These are phyloP conservation scores for Sphagnum fallax DNA, from an alignment of 228 moss, liverwort and hornwort genomes.

Conservation along the genomic window DNA sequence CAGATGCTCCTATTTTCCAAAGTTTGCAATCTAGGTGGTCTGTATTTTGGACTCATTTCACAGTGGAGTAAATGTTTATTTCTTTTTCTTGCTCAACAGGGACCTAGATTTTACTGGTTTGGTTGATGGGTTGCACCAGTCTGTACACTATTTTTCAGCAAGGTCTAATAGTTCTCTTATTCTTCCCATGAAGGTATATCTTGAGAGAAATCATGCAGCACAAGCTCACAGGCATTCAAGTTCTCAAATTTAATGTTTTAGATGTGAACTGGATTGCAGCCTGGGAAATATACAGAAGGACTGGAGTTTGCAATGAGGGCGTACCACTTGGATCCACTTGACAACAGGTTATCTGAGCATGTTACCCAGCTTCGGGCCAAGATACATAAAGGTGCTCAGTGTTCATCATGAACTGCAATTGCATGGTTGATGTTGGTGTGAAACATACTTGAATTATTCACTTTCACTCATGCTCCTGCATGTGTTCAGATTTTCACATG, in stretches of 20 bases:
- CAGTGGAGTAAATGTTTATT: no score
- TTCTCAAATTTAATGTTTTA: not conserved
- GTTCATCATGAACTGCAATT: not conserved
- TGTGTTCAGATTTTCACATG: not conserved
- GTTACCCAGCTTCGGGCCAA: slow-evolving; percentile 79
- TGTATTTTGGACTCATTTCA: no score
- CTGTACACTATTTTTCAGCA: no score
- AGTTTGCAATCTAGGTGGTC: not conserved
- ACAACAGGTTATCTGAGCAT: slow-evolving; percentile 69
- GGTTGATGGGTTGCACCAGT: no score
- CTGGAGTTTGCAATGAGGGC: slow-evolving; percentile 82
- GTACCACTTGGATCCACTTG: slow-evolving; percentile 79
- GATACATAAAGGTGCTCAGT: slow-evolving; percentile 60
- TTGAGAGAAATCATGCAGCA: not conserved
- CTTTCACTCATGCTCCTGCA: not conserved
- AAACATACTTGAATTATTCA: not conserved
- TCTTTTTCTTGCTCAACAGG: no score
- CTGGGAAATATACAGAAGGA: slow-evolving; percentile 74
- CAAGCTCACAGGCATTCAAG: not conserved
- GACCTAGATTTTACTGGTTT: no score
- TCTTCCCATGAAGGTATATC: not conserved
- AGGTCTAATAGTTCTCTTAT: not conserved
- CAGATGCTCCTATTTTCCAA: not conserved
- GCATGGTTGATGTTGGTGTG: no score
- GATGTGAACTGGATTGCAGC: slow-evolving; percentile 29